These are phyloP conservation scores for Xylogone sp. DNA, from an alignment of 2,329 filamentous ascomycete genomes.

Conservation along the genomic window DNA sequence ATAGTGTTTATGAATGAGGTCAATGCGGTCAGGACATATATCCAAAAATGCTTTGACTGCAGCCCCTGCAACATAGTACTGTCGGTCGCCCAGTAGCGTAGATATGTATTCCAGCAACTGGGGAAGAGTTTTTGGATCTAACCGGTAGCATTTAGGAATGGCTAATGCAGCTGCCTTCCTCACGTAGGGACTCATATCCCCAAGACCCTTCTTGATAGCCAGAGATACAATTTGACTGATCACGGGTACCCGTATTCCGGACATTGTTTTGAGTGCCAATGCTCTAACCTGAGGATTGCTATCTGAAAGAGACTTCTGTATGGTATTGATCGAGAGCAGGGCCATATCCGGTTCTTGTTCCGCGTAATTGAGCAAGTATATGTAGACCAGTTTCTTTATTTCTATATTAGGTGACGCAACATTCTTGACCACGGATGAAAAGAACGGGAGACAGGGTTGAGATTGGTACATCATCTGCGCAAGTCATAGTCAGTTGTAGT, in stretches of 20 bases:
- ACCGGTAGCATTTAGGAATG: constrained; percentile 90
- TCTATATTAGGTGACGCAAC: constrained; percentile 90
- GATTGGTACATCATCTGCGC: constrained; percentile 88
- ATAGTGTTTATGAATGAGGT: constrained; percentile 90
- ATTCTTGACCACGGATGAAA: constrained; percentile 98
- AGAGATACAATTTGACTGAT: constrained; percentile 97
- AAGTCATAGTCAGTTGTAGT: not conserved
- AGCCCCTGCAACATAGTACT: constrained; percentile 95
- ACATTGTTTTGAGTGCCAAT: constrained; percentile 94
- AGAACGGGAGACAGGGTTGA: constrained; percentile 85
- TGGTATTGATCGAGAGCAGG: constrained; percentile 95
- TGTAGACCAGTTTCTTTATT: constrained; percentile 97
- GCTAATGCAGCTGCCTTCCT: constrained; percentile 89
- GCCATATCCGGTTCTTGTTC: constrained; percentile 95
- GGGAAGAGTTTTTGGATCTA: constrained; percentile 82
- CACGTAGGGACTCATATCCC: constrained; percentile 92
- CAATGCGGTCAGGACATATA: constrained; percentile 80
- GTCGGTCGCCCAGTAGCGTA: constrained; percentile 78
- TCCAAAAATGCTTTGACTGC: constrained; percentile 87
- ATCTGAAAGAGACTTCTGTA: constrained; percentile 95
- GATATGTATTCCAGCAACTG: constrained; percentile 81
- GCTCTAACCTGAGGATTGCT: constrained; percentile 86
- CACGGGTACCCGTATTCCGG: constrained; percentile 91
- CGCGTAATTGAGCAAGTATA: constrained; percentile 94
- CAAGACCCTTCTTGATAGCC: constrained; percentile 89